phyloP scores from a whole-genome alignment of 768 basidiomycete genomes.

The Leucosporidium yakuticum region DNA sequence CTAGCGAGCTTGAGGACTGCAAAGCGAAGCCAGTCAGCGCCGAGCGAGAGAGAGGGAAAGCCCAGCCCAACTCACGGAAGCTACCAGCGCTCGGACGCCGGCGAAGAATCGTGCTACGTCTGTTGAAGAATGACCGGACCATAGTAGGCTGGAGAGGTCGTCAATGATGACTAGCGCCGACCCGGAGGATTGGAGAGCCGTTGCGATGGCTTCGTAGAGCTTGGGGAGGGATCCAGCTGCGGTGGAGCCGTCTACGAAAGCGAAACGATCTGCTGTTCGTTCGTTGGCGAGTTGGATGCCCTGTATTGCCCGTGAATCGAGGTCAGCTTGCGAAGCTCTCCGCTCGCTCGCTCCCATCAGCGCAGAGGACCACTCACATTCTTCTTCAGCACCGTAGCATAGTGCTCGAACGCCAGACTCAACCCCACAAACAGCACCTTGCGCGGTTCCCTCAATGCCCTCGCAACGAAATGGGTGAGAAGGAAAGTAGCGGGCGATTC shows the following conservation, averaged over 20 bases:
- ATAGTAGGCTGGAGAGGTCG: slow-evolving; percentile 15
- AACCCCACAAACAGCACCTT: slow-evolving; percentile 16
- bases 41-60: neutral
- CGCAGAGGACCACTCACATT: slow-evolving; percentile 4
- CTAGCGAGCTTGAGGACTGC: slow-evolving; percentile 12
- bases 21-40: neutral
- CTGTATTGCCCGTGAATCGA: neutral
- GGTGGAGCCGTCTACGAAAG: slow-evolving; percentile 4
- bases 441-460: slow-evolving; percentile 13
- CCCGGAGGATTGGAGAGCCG: neutral
- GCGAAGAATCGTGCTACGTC: slow-evolving; percentile 2
- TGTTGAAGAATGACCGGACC: slow-evolving; percentile 2
- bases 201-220: neutral
- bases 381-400: slow-evolving; percentile 19
- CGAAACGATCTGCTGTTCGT: slow-evolving; percentile 11
- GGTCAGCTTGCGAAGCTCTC: neutral
- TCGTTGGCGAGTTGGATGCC: slow-evolving; percentile 22
- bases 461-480: slow-evolving; percentile 13
- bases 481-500: slow-evolving; percentile 29
- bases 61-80: neutral
- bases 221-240: neutral
- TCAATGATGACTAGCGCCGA: slow-evolving; percentile 21
- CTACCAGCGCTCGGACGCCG: neutral
- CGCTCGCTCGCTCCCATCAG: neutral
- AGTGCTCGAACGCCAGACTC: slow-evolving; percentile 20